Base-by-base conservation (phyloP, 2,329 filamentous ascomycete species). In the Gremmenia infestans region DNA sequence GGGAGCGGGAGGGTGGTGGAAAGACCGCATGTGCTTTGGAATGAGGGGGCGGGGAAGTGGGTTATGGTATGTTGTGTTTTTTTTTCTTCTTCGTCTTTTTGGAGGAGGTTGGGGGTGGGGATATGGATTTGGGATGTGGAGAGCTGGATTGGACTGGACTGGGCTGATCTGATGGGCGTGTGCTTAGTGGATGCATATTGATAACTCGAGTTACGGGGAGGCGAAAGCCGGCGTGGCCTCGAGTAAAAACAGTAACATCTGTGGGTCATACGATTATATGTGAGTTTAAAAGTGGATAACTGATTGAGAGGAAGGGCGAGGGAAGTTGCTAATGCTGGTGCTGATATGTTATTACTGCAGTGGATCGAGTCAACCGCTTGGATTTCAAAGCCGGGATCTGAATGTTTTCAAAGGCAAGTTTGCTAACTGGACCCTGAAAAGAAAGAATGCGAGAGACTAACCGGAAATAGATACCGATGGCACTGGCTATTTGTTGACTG, bases 1-100 rank as follows among this genome's bases (percentile, higher is more conserved):
- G 85, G 83, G 0, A 82, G 82, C 0, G 76, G 76, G 58, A 78
- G 84, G 2, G 76, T 88, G 11, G 80, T 88, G 2, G 85, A 88
- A 69, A 73, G 86, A 19, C 86, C 86, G 2, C 88, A 88, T 70
- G 78, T 88, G 4, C 78, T 88, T 5, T 87, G 81, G 72, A 88
- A 88, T 60, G 79, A 82, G 14, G 71, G 72, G n/a, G 87, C 84
- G 0, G 63, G 69, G 5, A 81, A 83, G 60, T 89, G 85, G 68
- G 84, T 88, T n/a, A 72, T 88, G 68, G 53, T 55, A 35, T 32
- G 48, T 55, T 28, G 7, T 28, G 2, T 28, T 28, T 28, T 7
- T 28, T 1, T 28, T 28, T 28, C n/a, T n/a, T n/a, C n/a, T n/a
- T n/a, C n/a, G n/a, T n/a, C n/a, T n/a, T n/a, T n/a, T n/a, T n/a